Conservation (phyloP, 257 asterid species). For the Gentiana dahurica region DNA sequence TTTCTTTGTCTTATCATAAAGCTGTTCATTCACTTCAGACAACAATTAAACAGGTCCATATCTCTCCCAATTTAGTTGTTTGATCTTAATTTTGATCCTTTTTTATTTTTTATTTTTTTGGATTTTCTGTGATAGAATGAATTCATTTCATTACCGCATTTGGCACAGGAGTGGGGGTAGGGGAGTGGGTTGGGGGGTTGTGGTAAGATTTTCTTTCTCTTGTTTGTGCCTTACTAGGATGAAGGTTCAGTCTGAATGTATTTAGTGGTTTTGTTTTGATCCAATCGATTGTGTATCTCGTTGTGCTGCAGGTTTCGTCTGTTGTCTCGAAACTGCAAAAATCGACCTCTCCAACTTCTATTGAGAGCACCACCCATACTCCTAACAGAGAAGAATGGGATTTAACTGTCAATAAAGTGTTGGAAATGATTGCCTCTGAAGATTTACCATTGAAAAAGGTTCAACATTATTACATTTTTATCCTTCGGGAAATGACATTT, state of each 20-base stretch:
- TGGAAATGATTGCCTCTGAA: slow-evolving; percentile 48
- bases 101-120: no score
- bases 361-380: slow-evolving; percentile 49
- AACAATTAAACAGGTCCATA: slow-evolving; percentile 59
- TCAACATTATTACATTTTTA: neutral
- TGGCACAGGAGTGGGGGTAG: no score
- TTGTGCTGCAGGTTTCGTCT: slow-evolving; percentile 55
- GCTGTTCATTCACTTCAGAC: slow-evolving; percentile 65
- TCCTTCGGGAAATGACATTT: no score
- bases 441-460: slow-evolving; percentile 73
- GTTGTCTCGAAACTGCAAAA: slow-evolving; percentile 25
- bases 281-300: neutral
- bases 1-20: slow-evolving; percentile 48
- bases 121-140: neutral
- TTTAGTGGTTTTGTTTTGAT: neutral
- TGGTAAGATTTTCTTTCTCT: no score
- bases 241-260: neutral
- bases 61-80: no score
- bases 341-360: slow-evolving; percentile 24
- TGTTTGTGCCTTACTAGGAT: neutral
- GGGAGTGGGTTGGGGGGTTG: no score
- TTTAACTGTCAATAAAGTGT: slow-evolving; percentile 50
- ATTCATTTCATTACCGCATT: no score
- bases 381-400: slow-evolving; percentile 77
- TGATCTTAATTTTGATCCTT: neutral